These are phyloP conservation scores for Aspergillus ibericus DNA, from an alignment of 2,329 filamentous ascomycete species.

Conservation along the genomic window DNA sequence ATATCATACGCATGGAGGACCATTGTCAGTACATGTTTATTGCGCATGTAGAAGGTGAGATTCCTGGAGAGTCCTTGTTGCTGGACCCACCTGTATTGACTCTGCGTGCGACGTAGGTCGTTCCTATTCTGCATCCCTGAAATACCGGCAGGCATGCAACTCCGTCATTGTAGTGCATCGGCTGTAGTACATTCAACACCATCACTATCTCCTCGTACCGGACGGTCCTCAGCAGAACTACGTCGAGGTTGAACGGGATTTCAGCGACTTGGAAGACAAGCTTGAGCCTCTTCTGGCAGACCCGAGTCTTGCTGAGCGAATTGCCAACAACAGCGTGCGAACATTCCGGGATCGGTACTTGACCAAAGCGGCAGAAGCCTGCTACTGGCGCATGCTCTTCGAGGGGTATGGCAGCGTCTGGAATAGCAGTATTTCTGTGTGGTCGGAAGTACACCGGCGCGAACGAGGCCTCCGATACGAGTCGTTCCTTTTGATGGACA, in stretches of 20 bases:
- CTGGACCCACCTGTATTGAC: not conserved
- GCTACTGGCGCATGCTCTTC: constrained; percentile 52
- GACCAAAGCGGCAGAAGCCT: constrained; percentile 51
- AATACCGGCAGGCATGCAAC: constrained; percentile 51
- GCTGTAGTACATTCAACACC: constrained; percentile 49
- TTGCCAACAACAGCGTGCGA: constrained; percentile 48
- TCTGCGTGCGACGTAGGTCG: constrained; percentile 20
- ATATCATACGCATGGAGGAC: constrained; percentile 52
- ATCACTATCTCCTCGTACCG: constrained; percentile 45
- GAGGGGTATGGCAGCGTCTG: constrained; percentile 28
- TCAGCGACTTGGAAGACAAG: constrained; percentile 52
- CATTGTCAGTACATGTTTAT: constrained; percentile 56
- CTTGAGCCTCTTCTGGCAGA: constrained; percentile 39
- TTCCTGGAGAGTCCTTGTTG: no score
- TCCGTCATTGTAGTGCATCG: constrained; percentile 49
- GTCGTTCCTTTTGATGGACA: constrained; percentile 31
- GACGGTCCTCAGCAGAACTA: constrained; percentile 48
- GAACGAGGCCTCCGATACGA: constrained; percentile 29
- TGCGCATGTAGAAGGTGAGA: constrained; percentile 53
- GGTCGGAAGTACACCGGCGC: constrained; percentile 6
- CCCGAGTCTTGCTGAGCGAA: constrained; percentile 39
- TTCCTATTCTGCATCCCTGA: constrained; percentile 51
- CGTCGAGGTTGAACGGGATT: constrained; percentile 50
- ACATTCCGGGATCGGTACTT: constrained; percentile 52
- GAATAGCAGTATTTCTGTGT: constrained; percentile 15